Conservation (phyloP, 1,139 yeast genomes). For the Protomyces pachydermus region DNA sequence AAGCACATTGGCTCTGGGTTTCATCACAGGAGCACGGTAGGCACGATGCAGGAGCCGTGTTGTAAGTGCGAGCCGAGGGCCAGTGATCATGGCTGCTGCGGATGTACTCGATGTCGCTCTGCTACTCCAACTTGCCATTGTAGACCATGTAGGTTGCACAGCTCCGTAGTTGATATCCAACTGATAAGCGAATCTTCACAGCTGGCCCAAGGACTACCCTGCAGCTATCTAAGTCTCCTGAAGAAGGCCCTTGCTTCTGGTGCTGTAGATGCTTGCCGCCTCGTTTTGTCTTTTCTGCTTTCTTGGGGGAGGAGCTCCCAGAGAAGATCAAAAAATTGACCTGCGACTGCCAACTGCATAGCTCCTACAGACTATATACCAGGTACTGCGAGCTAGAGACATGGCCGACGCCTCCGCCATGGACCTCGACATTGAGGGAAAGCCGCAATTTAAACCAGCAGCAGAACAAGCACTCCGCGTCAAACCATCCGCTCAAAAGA, state of each 20-base stretch:
- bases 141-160: not conserved
- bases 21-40: not conserved
- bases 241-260: too few species aligned
- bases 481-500: slow-evolving; percentile 77
- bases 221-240: not conserved
- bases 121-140: not conserved
- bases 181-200: too few species aligned
- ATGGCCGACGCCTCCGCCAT: slow-evolving; percentile 40
- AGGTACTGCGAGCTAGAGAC: not conserved
- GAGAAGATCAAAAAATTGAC: not conserved
- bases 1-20: not conserved
- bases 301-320: too few species aligned
- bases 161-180: too few species aligned
- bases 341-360: not conserved
- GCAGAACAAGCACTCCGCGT: slow-evolving; percentile 54
- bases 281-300: too few species aligned
- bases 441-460: slow-evolving; percentile 80
- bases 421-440: slow-evolving; percentile 76
- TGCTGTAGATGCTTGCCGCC: too few species aligned
- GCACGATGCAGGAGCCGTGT: not conserved
- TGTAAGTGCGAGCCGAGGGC: not conserved
- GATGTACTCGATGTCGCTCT: not conserved
- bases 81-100: not conserved
- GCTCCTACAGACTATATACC: not conserved
- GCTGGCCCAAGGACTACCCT: not conserved